Evolutionary conservation across 805 yeast species (phyloP).

Genomic region (Pichia ethanolica): DNA sequence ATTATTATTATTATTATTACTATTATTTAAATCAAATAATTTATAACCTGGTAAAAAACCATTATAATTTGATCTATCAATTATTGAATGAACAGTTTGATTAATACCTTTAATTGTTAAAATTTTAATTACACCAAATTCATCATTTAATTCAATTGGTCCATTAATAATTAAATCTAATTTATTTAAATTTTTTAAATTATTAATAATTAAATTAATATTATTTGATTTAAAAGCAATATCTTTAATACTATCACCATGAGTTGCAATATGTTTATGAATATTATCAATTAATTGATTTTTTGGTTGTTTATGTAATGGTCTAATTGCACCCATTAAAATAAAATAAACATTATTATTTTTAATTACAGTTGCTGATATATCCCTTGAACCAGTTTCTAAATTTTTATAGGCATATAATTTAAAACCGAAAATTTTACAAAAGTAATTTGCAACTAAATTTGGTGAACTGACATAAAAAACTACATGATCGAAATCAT

Average conservation of each 20-base stretch:
- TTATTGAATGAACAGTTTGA: conserved; percentile 63
- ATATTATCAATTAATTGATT: conserved; percentile 26
- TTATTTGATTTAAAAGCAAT: conserved; percentile 58
- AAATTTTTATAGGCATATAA: conserved; percentile 58
- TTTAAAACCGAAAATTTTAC: conserved; percentile 53
- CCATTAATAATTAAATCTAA: conserved; percentile 30
- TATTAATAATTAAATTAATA: conserved; percentile 20
- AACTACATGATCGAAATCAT: conserved; percentile 58
- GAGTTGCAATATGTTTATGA: conserved; percentile 40
- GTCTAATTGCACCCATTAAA: conserved; percentile 34
- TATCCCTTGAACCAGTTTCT: conserved; percentile 54
- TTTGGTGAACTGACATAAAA: conserved; percentile 71
- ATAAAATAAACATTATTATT: conserved; percentile 50
- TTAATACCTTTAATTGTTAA: conserved; percentile 52
- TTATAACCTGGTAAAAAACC: conserved; percentile 24
- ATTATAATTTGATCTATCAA: conserved; percentile 33
- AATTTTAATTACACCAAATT: conserved; percentile 40
- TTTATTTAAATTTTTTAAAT: background rate
- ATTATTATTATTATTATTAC: background rate
- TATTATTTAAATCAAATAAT: background rate
- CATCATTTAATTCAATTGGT: conserved; percentile 30
- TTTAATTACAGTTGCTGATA: conserved; percentile 52
- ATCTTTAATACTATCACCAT: conserved; percentile 80
- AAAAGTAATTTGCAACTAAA: conserved; percentile 49
- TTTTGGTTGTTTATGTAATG: conserved; percentile 12